Evolutionary conservation across 805 yeast species (phyloP).

Genomic region (Limtongozyma cylindracea): DNA sequence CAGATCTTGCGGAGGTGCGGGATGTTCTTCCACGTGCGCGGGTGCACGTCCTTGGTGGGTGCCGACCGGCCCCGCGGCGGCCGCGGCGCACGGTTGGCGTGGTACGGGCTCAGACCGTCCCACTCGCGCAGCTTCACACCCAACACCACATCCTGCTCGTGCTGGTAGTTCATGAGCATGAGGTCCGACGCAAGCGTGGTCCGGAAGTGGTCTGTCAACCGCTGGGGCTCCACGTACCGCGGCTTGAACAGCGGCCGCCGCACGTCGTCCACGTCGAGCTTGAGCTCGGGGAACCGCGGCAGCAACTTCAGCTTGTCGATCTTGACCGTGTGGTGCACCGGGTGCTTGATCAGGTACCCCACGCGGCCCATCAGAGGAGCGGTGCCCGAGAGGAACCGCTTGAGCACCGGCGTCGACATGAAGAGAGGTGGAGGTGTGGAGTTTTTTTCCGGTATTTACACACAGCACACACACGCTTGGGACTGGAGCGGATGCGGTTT

Average conservation of each 20-base stretch:
- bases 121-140: conserved; percentile 67
- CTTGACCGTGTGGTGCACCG: conserved; percentile 76
- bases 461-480: too few relatives aligned
- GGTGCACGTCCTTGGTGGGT: conserved; percentile 49
- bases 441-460: too few relatives aligned
- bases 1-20: conserved; percentile 48
- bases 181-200: conserved; percentile 59
- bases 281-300: conserved; percentile 45
- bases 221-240: conserved; percentile 45
- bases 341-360: conserved; percentile 47
- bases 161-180: conserved; percentile 52
- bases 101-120: conserved; percentile 78
- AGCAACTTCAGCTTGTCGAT: conserved; percentile 52
- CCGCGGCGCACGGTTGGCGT: conserved; percentile 53
- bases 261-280: conserved; percentile 46
- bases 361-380: conserved; percentile 21
- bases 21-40: conserved; percentile 39
- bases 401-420: too few relatives aligned
- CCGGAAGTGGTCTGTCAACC: conserved; percentile 52
- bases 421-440: too few relatives aligned
- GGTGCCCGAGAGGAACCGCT: conserved; percentile 12
- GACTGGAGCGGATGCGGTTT: too few relatives aligned
- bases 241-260: conserved; percentile 65
- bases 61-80: conserved; percentile 56
- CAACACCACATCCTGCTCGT: conserved; percentile 21